phyloP scores from a whole-genome alignment of 805 yeast genomes.

The Nakazawaea siamensis region DNA sequence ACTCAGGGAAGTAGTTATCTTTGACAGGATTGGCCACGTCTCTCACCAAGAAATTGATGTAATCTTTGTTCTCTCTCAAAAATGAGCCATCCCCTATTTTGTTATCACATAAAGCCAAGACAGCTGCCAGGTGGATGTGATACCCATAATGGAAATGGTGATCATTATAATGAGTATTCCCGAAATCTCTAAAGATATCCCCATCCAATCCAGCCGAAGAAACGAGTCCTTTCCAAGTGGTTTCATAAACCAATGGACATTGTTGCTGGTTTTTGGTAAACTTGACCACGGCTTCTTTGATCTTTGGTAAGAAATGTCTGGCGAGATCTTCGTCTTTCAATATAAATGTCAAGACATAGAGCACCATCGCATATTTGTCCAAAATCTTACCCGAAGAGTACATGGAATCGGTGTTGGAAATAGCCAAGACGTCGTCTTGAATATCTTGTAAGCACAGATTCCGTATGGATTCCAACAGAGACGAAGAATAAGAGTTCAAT shows the following conservation, averaged over 20 bases:
- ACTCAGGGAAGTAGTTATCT: conserved; percentile 52
- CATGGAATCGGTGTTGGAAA: conserved; percentile 61
- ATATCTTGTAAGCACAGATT: conserved; percentile 39
- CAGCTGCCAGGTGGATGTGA: conserved; percentile 63
- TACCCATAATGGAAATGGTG: conserved; percentile 76
- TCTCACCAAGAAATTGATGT: conserved; percentile 45
- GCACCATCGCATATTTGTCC: conserved; percentile 81
- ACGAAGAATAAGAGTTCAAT: conserved; percentile 5
- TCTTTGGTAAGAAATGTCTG: conserved; percentile 37
- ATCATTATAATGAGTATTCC: conserved; percentile 64
- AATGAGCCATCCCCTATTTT: conserved; percentile 34
- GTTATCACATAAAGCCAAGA: conserved; percentile 46
- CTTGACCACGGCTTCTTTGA: conserved; percentile 59
- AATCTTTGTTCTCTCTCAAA: conserved; percentile 34
- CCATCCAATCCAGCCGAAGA: conserved; percentile 52
- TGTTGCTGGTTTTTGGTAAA: conserved; percentile 61
- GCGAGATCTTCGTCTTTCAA: conserved; percentile 48
- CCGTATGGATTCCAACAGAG: conserved; percentile 27
- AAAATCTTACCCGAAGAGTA: conserved; percentile 81
- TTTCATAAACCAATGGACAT: conserved; percentile 68
- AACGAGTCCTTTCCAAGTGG: conserved; percentile 64
- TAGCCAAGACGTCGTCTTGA: conserved; percentile 41
- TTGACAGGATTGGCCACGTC: conserved; percentile 53
- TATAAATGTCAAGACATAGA: conserved; percentile 61
- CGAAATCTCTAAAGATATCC: conserved; percentile 54